phyloP scores from a whole-genome alignment of 306 rosid species.

The Begonia peltatifolia region DNA sequence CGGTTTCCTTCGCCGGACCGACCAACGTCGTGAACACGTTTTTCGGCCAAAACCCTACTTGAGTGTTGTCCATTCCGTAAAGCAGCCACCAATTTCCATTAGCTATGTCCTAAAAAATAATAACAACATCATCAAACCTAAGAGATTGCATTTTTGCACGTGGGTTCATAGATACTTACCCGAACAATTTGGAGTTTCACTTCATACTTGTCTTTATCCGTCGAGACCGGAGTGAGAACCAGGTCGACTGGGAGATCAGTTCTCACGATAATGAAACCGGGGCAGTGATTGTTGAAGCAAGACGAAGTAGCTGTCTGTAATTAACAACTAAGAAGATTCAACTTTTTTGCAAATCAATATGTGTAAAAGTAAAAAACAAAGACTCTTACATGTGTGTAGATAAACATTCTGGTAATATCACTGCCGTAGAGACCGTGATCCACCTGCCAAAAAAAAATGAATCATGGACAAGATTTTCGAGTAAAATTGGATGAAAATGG shows the following conservation, averaged over 20 bases:
- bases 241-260: neutral
- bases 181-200: too few relatives aligned
- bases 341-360: too few relatives aligned
- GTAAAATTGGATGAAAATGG: neutral
- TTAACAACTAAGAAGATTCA: neutral
- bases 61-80: neutral
- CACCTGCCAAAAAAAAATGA: neutral
- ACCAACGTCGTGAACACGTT: neutral
- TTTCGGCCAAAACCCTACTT: neutral
- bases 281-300: neutral
- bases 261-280: neutral
- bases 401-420: neutral
- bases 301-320: neutral
- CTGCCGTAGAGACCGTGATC: neutral
- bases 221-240: neutral
- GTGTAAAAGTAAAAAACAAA: neutral
- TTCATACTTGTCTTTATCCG: too few relatives aligned
- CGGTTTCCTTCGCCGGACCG: neutral
- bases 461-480: neutral
- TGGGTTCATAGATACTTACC: neutral
- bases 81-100: neutral
- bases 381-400: neutral
- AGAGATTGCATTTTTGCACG: neutral
- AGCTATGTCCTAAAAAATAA: neutral
- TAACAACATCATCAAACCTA: neutral